Conservation (phyloP, 2,329 filamentous ascomycete species). For the Diaporthe velutina region DNA sequence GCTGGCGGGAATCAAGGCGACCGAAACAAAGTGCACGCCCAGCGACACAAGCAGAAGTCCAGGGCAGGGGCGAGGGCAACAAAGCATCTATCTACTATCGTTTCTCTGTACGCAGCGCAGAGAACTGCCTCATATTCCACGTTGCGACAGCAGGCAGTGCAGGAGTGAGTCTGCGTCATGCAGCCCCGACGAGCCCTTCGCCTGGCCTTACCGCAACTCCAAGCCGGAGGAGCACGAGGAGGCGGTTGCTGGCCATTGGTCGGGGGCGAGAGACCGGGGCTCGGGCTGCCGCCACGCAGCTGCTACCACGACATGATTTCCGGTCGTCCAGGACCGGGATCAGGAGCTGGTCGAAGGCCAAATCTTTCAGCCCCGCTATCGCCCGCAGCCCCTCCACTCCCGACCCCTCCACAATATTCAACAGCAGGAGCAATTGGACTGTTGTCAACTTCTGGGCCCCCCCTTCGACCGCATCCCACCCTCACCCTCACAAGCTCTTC, state of each 20-base stretch:
- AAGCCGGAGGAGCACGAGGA: background rate
- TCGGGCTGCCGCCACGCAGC: background rate
- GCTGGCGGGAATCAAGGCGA: background rate
- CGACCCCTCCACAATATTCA: conserved; percentile 37
- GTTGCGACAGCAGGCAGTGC: background rate
- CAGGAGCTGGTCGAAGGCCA: background rate
- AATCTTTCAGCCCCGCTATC: conserved; percentile 37
- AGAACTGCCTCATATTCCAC: too few relatives aligned
- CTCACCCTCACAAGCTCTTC: conserved; percentile 38
- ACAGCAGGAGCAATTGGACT: conserved; percentile 18
- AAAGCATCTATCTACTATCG: background rate
- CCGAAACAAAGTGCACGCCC: background rate
- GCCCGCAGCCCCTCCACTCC: conserved; percentile 33
- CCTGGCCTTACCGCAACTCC: conserved; percentile 22
- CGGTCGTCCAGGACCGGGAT: background rate
- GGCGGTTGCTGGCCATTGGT: conserved; percentile 4
- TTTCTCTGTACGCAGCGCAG: background rate
- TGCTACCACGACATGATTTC: background rate
- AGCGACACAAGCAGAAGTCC: background rate
- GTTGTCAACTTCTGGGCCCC: conserved; percentile 33
- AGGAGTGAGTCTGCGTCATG: conserved; percentile 5
- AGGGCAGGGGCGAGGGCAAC: background rate
- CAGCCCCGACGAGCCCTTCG: conserved; percentile 2
- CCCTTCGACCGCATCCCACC: conserved; percentile 10
- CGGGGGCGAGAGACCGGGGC: background rate